Evolutionary conservation across 345 rosid species (phyloP).

Genomic region (Dovyalis caffra): DNA sequence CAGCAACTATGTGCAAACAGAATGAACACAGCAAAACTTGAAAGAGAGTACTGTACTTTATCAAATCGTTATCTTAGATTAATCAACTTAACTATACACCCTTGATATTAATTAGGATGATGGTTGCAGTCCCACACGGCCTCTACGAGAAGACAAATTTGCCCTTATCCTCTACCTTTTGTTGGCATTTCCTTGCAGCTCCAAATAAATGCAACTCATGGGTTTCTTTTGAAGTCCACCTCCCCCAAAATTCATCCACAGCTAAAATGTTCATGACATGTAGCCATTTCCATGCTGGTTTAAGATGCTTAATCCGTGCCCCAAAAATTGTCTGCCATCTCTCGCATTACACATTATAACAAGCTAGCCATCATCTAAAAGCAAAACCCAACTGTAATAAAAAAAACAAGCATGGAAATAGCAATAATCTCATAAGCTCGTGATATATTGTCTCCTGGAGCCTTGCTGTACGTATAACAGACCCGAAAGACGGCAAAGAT

Average conservation of each 20-base stretch:
- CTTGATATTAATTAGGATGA: background rate
- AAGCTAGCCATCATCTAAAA: background rate
- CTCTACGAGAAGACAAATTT: background rate
- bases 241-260: background rate
- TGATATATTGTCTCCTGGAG: background rate
- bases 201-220: constrained; percentile 44
- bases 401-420: constrained; percentile 55
- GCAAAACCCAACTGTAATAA: background rate
- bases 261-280: background rate
- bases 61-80: background rate
- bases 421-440: constrained; percentile 15
- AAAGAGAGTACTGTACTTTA: too few species aligned
- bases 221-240: constrained; percentile 37
- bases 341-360: background rate
- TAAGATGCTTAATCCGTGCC: constrained; percentile 13
- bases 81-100: background rate
- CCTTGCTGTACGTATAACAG: too few species aligned
- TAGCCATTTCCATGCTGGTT: constrained; percentile 58
- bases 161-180: background rate
- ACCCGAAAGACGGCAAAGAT: too few species aligned
- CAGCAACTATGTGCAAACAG: too few species aligned
- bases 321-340: background rate
- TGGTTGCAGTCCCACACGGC: background rate
- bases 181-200: background rate
- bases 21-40: background rate